Base-by-base conservation (phyloP, 2,329 filamentous ascomycete species). In the Colletotrichum sp. region DNA sequence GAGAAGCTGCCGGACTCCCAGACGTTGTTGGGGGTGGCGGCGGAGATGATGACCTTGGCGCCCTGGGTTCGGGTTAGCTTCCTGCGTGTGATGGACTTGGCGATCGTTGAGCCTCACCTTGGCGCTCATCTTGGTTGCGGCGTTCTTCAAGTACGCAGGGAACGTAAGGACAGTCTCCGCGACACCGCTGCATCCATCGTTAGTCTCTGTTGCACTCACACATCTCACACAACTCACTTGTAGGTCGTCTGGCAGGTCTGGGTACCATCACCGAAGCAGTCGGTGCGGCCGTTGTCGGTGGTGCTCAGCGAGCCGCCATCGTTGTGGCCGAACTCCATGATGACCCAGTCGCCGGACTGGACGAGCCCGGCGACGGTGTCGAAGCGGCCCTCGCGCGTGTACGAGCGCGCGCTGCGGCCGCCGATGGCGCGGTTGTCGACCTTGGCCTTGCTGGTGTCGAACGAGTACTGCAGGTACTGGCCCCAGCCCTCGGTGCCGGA, bases 291-390 rank as follows among this genome's bases (percentile, higher is more conserved):
- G 79, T 94, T 93, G 82, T 94, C 93, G 15, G 83, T 88, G 2
- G 82, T 83, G n/a, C 30, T 24, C 3, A 92, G 84, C 0, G 88
- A 88, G 3, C 92, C 92, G 26, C 92, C 93, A 78, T 95, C 93
- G 79, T 95, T 95, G 85, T 95, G 93, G 0, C 93, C 93, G 79
- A 95, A 94, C 79, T 94, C 93, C 69, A 95, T 93, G 69, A 94
- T 86, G 2, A 94, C 92, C 82, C 91, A 92, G 82, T 95, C 93
- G 36, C 91, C 92, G 2, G 86, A 72, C 80, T 89, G 78, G 28
- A 94, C 85, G 3, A 86, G 80, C 36, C 87, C 83, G 63, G 89
- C 88, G 68, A 95, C 89, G 1, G 86, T 87, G 18, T 87, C 83
- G 85, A 95, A 95, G 16, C 91, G 91, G 10, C 90, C 91, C 84